Conservation (phyloP, 2,329 filamentous ascomycete genomes). For the Curvularia hawaiiensis region DNA sequence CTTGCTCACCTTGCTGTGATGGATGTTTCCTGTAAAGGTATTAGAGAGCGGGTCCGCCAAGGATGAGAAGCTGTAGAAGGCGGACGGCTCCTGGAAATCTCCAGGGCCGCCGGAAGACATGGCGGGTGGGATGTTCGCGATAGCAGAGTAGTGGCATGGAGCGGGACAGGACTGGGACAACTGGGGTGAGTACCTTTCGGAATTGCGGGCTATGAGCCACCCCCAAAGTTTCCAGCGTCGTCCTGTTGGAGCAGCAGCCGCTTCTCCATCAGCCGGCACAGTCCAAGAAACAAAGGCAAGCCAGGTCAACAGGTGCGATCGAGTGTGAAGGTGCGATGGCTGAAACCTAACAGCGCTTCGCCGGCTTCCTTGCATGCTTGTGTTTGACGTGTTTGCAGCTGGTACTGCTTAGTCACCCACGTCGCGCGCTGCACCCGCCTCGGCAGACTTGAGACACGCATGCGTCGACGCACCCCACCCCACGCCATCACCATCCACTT, state of each 20-base stretch:
- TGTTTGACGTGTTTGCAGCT: conserved; percentile 21
- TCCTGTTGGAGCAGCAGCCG: conserved; percentile 38
- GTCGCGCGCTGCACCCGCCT: not conserved
- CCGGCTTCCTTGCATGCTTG: conserved; percentile 13
- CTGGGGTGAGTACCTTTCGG: conserved; percentile 23
- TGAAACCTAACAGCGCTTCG: conserved; percentile 12
- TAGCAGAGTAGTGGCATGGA: conserved; percentile 27
- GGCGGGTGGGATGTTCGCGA: conserved; percentile 26
- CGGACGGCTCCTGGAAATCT: conserved; percentile 18
- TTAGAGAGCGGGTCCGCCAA: conserved; percentile 30
- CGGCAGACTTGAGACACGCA: not conserved
- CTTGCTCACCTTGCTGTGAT: conserved; percentile 15
- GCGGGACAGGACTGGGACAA: conserved; percentile 23
- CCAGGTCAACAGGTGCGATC: conserved; percentile 20
- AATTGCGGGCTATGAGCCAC: conserved; percentile 37
- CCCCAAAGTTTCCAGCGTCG: conserved; percentile 43
- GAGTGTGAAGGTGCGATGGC: conserved; percentile 20
- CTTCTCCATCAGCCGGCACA: conserved; percentile 44
- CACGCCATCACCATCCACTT: not conserved
- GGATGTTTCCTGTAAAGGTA: conserved; percentile 26
- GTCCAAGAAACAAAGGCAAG: conserved; percentile 25
- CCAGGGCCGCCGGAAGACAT: conserved; percentile 26
- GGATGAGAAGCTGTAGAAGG: conserved; percentile 12
- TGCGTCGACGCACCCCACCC: not conserved
- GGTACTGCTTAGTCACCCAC: conserved; percentile 1